A percentile compares a stretch with the other conserved stretches of the same genome.
These are phyloP conservation scores for Ceratocystis diversiconidia DNA, from an alignment of 2,329 filamentous ascomycete species.

Conservation along the genomic window DNA sequence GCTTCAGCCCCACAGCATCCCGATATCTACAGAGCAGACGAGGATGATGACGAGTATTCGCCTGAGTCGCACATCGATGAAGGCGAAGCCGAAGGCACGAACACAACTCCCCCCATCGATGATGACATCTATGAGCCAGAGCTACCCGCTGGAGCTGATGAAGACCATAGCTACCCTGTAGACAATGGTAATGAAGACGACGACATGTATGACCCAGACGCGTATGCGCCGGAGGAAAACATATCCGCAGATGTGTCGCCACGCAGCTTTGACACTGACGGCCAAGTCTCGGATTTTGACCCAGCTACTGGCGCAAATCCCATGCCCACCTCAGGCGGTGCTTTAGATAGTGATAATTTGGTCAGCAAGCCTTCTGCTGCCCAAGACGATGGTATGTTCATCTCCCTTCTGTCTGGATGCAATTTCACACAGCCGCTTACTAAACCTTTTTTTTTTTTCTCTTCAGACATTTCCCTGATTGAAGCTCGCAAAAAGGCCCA, in stretches of 20 bases:
- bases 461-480: slow-evolving; percentile 15
- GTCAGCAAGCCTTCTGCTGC: background rate
- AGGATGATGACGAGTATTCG: slow-evolving; percentile 8
- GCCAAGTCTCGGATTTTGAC: slow-evolving; percentile 8
- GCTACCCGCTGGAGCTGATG: slow-evolving; percentile 6
- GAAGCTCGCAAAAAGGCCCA: slow-evolving; percentile 46
- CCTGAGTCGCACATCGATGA: slow-evolving; percentile 8
- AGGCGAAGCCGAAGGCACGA: background rate
- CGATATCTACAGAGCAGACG: background rate
- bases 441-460: background rate
- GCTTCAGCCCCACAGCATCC: background rate
- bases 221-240: slow-evolving; percentile 8
- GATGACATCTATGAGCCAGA: slow-evolving; percentile 41
- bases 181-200: slow-evolving; percentile 18
- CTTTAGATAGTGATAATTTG: slow-evolving; percentile 1
- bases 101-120: slow-evolving; percentile 30
- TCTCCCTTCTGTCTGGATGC: background rate
- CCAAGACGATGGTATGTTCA: slow-evolving; percentile 7
- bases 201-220: slow-evolving; percentile 16
- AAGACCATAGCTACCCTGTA: background rate
- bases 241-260: slow-evolving; percentile 5
- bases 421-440: background rate
- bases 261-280: slow-evolving; percentile 11
- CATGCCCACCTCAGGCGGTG: slow-evolving; percentile 4
- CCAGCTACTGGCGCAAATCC: background rate